Conservation (phyloP, 108 stramenopile species). For the Stephanodiscus minutulus region DNA sequence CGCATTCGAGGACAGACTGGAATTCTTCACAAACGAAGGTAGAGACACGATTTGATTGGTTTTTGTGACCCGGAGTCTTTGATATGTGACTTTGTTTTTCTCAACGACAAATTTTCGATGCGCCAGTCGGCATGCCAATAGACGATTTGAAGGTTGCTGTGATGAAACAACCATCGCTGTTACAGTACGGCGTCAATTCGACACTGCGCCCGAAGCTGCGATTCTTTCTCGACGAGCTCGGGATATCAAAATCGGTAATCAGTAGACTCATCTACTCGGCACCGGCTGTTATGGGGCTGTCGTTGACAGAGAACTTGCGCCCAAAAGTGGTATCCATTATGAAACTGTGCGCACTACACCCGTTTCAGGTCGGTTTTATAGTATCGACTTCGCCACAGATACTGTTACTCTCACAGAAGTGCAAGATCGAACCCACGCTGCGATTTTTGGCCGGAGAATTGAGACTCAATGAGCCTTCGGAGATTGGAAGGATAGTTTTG, state of each 20-base stretch:
- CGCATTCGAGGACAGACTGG: constrained; percentile 34
- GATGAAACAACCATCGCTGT: constrained; percentile 50
- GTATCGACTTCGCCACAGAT: constrained; percentile 44
- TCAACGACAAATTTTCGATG: background rate
- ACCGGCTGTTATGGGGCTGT: constrained; percentile 53
- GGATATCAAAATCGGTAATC: constrained; percentile 24
- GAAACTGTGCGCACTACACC: constrained; percentile 34
- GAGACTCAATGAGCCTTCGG: constrained; percentile 14
- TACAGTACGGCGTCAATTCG: constrained; percentile 50
- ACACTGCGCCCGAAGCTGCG: constrained; percentile 53
- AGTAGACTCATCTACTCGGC: constrained; percentile 34
- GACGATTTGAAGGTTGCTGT: constrained; percentile 33
- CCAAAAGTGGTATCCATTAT: constrained; percentile 45
- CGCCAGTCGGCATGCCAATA: constrained; percentile 41
- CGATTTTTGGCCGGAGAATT: constrained; percentile 32
- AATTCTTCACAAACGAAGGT: constrained; percentile 56
- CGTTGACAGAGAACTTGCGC: constrained; percentile 47
- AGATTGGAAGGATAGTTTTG: constrained; percentile 42
- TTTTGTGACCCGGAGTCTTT: background rate
- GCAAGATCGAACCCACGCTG: constrained; percentile 55
- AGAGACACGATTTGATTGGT: constrained; percentile 1
- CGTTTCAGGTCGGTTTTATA: constrained; percentile 43
- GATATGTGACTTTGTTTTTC: constrained; percentile 1
- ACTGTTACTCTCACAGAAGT: constrained; percentile 41
- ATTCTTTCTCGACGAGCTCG: constrained; percentile 46